Base-by-base conservation (phyloP, 2,329 filamentous ascomycete species). In the Westerdykella ornata region DNA sequence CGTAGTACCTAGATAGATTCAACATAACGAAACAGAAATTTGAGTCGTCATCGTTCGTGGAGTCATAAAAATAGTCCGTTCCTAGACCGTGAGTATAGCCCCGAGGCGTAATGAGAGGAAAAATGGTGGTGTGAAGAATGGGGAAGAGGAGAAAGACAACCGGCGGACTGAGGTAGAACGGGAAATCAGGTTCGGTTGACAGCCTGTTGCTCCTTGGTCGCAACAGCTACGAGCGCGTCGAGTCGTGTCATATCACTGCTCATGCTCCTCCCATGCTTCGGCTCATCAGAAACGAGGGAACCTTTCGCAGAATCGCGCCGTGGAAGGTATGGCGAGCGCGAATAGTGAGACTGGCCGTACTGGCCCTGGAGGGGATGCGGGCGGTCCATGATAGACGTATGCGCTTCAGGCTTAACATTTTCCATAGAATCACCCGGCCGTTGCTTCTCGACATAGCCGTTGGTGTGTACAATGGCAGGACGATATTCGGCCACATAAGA, bases 141-240 rank as follows among this genome's bases (percentile, higher is more conserved):
- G 4, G 14, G 22, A 26, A 26, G 12, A 8, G n/a, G n/a, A 9
- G 7, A 26, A 26, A 4, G 22, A 11, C 22, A 11, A 26, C 22
- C 22, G 22, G 22, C 12, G 22, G 22, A 26, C 8, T 11, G 22
- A 26, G 7, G 22, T 26, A 11, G 8, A 11, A 5, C 20, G 20
- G 20, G 20, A 9, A 5, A 22, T 26, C 22, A 26, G 8, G 22
- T 26, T 9, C 22, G 22, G 22, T 26, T 26, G 22, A 7, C 30
- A 15, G 56, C 59, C 42, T 63, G 61, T 29, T 67, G 72, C 56
- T 80, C 77, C 46, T 74, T 75, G 2, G 79, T 81, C 4, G 80
- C 79, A 32, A 81, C 78, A 4, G 79, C 78, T n/a, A 82, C 79
- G 7, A 83, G 70, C 17, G 79, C 77, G 46, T 82, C 76, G 4